A percentile compares a stretch with the other conserved stretches of the same genome.
Evolutionary conservation across 495 filamentous ascomycete genomes (phyloP).

Genomic region (Trichoderma virens): DNA sequence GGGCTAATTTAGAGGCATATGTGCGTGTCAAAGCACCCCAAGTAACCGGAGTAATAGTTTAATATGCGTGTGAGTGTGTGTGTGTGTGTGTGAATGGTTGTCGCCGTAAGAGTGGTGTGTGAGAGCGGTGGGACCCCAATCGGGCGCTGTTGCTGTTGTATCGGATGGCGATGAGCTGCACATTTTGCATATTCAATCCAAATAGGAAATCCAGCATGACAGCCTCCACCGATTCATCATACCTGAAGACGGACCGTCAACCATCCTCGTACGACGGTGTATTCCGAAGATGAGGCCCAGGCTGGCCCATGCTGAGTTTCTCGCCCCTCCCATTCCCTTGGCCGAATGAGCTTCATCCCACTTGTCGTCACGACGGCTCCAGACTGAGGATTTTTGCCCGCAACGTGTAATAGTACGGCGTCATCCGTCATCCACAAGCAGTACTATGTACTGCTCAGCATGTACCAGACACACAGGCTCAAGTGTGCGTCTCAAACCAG

Average conservation of each 20-base stretch:
- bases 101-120: neutral
- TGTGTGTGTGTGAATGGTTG: neutral
- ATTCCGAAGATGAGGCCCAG: neutral
- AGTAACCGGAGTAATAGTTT: neutral
- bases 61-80: neutral
- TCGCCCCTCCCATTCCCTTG: neutral
- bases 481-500: neutral
- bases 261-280: neutral
- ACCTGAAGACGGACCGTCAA: constrained; percentile 4
- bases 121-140: neutral
- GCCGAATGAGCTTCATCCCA: neutral
- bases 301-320: neutral
- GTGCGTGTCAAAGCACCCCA: neutral
- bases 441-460: neutral
- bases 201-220: constrained; percentile 5
- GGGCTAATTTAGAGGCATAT: neutral
- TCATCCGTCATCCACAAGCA: no score
- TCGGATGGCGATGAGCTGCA: constrained; percentile 7
- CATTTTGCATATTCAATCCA: constrained; percentile 3
- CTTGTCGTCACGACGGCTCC: neutral
- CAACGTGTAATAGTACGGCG: no score
- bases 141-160: neutral
- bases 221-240: neutral
- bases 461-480: neutral
- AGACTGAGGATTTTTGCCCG: neutral